A percentile compares a stretch with the other conserved stretches of the same genome.
These are phyloP conservation scores for Pittosporum tobira DNA, from an alignment of 129 eudicot species.

Conservation along the genomic window DNA sequence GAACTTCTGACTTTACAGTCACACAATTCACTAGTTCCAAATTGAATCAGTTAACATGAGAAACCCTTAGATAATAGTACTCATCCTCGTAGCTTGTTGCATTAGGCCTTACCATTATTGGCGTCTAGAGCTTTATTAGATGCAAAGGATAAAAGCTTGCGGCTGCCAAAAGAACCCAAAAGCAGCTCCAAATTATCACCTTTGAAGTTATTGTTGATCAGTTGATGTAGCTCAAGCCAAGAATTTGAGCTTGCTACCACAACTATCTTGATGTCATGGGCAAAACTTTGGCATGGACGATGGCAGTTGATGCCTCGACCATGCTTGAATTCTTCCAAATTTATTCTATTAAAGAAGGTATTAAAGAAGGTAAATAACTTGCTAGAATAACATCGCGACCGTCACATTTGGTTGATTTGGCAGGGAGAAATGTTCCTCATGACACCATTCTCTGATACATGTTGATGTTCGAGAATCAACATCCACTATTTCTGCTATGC, in stretches of 20 bases:
- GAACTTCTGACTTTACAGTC: no score
- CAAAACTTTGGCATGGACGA: slow-evolving; percentile 60
- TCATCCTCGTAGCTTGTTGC: slow-evolving; percentile 48
- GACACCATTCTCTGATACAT: slow-evolving; percentile 47
- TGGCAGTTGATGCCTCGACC: slow-evolving; percentile 49
- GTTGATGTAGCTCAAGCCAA: slow-evolving; percentile 19
- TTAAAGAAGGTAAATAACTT: background rate
- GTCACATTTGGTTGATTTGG: slow-evolving; percentile 38
- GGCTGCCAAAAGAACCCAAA: slow-evolving; percentile 42
- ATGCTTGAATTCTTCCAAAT: slow-evolving; percentile 44
- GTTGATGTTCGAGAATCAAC: slow-evolving; percentile 64
- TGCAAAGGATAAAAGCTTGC: slow-evolving; percentile 59
- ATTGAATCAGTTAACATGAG: background rate
- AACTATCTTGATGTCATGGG: slow-evolving; percentile 35
- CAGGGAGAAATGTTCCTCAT: slow-evolving; percentile 38
- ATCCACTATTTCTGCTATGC: slow-evolving; percentile 38
- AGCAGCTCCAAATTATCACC: slow-evolving; percentile 18
- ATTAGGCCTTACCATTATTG: slow-evolving; percentile 58
- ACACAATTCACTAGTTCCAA: no score
- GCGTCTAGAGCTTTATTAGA: slow-evolving; percentile 49
- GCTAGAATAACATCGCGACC: slow-evolving; percentile 20
- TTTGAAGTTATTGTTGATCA: slow-evolving; percentile 29
- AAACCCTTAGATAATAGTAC: slow-evolving; percentile 29
- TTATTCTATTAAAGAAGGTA: slow-evolving; percentile 25
- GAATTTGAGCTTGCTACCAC: slow-evolving; percentile 49